Conservation (phyloP, 2,329 filamentous ascomycete species). For the Colletotrichum tamarilloi region DNA sequence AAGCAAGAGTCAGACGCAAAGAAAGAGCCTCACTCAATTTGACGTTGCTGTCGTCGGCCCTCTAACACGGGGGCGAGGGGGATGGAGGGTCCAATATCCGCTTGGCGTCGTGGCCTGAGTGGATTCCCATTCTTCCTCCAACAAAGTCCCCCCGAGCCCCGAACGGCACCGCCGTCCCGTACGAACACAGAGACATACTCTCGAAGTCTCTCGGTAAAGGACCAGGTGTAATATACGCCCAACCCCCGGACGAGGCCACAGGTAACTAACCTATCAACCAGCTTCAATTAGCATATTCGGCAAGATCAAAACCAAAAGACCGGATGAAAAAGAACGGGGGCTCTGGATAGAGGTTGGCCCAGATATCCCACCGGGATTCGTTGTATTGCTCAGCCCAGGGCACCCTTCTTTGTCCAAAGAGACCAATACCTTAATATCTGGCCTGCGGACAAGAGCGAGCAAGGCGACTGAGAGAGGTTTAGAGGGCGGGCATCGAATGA, state of each 20-base stretch:
- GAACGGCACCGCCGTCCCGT: slow-evolving; percentile 5
- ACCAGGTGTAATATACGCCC: neutral
- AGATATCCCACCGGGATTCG: neutral
- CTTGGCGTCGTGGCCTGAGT: slow-evolving; percentile 17
- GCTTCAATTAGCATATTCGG: neutral
- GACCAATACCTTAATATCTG: slow-evolving; percentile 10
- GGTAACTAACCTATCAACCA: neutral
- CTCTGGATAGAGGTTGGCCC: neutral
- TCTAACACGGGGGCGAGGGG: neutral
- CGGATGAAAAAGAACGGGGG: neutral
- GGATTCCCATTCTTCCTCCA: neutral
- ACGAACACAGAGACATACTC: neutral
- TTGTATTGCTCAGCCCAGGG: neutral
- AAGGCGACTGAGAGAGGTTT: neutral
- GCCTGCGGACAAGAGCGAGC: slow-evolving; percentile 8
- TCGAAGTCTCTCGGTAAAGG: neutral
- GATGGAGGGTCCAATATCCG: neutral
- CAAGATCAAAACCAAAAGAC: neutral
- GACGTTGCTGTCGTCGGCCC: neutral
- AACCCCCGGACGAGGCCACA: neutral
- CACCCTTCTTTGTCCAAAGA: neutral
- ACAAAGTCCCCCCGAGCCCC: neutral
- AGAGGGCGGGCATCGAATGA: neutral
- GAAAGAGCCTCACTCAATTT: neutral
- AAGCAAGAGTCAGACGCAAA: slow-evolving; percentile 2